Percentiles rank a stretch among this genome's conserved stretches.
Conservation (phyloP, 495 filamentous ascomycete species). For the Physcia stellaris region DNA sequence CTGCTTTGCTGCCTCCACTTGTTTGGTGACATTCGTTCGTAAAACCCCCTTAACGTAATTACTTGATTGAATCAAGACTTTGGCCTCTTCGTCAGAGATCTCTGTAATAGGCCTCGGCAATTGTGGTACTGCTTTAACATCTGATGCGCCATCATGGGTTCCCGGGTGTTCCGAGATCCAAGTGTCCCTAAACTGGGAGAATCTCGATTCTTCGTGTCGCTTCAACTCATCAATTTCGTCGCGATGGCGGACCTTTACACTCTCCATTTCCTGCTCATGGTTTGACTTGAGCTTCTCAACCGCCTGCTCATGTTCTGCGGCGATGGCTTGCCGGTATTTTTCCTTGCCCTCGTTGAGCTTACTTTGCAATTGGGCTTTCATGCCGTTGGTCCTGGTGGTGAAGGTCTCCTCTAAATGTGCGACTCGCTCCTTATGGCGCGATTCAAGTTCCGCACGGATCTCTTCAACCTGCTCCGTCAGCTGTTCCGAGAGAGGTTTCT, state of each 20-base stretch:
- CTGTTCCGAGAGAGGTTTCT: slow-evolving; percentile 21
- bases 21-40: slow-evolving; percentile 48
- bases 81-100: slow-evolving; percentile 46
- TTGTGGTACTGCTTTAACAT: slow-evolving; percentile 13
- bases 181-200: slow-evolving; percentile 17
- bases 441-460: slow-evolving; percentile 23
- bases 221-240: slow-evolving; percentile 35
- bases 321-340: slow-evolving; percentile 29
- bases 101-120: slow-evolving; percentile 21
- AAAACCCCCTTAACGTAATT: slow-evolving; percentile 51
- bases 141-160: slow-evolving; percentile 1
- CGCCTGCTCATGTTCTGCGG: slow-evolving; percentile 31
- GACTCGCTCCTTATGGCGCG: slow-evolving; percentile 34
- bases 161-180: slow-evolving; percentile 12
- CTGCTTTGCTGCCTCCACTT: slow-evolving; percentile 43
- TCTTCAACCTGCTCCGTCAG: slow-evolving; percentile 22
- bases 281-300: slow-evolving; percentile 25
- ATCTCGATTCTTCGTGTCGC: slow-evolving; percentile 21
- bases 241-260: slow-evolving; percentile 51
- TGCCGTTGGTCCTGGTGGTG: slow-evolving; percentile 52
- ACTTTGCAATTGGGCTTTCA: slow-evolving; percentile 57
- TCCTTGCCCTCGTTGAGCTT: slow-evolving; percentile 50
- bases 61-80: slow-evolving; percentile 50
- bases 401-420: slow-evolving; percentile 46
- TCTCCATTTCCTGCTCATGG: slow-evolving; percentile 46